Conservation (phyloP, 169 alveolate genomes). For the Babesia ovata region DNA sequence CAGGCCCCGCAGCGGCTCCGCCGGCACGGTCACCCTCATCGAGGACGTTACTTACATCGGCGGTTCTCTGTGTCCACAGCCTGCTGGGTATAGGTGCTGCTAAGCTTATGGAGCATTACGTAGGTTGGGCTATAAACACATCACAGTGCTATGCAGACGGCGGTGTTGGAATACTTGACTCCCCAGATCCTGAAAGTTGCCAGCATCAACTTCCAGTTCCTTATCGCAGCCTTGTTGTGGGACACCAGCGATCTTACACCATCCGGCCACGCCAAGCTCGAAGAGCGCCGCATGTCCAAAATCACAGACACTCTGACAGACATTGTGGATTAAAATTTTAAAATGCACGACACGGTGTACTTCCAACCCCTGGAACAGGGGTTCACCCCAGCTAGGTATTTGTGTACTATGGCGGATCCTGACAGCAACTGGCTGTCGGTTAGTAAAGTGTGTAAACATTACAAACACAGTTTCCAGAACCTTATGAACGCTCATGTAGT, state of each 20-base stretch:
- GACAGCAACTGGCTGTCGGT: no score
- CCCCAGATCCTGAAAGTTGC: constrained; percentile 39
- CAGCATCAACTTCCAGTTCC: constrained; percentile 45
- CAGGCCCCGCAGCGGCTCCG: constrained; percentile 5
- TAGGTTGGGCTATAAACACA: constrained; percentile 7
- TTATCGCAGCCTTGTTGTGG: constrained; percentile 45
- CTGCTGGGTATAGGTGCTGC: constrained; percentile 29
- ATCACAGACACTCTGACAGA: not conserved
- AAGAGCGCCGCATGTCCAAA: constrained; percentile 22
- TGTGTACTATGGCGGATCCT: no score
- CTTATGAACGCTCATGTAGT: no score
- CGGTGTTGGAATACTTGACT: constrained; percentile 23
- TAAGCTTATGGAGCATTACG: constrained; percentile 37
- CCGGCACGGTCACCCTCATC: constrained; percentile 32
- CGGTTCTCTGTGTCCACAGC: constrained; percentile 43
- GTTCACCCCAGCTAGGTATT: no score
- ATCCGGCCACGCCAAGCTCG: constrained; percentile 7
- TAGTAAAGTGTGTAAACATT: no score
- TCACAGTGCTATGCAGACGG: constrained; percentile 37
- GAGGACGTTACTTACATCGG: constrained; percentile 46
- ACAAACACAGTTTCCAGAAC: no score
- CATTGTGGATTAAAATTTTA: not conserved
- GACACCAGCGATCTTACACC: constrained; percentile 62
- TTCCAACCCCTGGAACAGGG: not conserved
- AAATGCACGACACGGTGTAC: not conserved